A percentile compares a stretch with the other conserved stretches of the same genome.
phyloP scores from a whole-genome alignment of 129 eudicot genomes.

The Ambrosia trifida region DNA sequence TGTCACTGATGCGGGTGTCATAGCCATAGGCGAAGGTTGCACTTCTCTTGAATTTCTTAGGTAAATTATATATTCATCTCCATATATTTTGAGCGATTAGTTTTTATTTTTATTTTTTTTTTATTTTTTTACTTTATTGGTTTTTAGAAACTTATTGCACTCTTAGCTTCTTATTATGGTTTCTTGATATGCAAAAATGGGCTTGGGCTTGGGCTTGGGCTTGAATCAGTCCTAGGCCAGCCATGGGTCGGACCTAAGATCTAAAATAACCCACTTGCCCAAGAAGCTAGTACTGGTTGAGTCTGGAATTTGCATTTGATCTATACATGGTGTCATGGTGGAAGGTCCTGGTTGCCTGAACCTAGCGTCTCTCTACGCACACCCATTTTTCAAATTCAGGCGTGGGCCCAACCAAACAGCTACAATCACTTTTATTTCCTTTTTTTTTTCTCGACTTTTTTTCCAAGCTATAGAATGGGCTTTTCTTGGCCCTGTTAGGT shows the following conservation, averaged over 20 bases:
- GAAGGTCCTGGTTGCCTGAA: background rate
- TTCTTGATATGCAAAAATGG: background rate
- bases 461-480: background rate
- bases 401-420: background rate
- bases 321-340: background rate
- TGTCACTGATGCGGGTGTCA: constrained; percentile 76
- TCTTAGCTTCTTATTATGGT: background rate
- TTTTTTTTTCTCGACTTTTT: background rate
- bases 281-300: background rate
- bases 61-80: constrained; percentile 33
- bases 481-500: background rate
- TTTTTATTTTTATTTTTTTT: background rate
- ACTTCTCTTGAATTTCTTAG: constrained; percentile 83
- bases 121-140: background rate
- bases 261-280: background rate
- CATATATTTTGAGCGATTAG: constrained; percentile 2
- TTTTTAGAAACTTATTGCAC: background rate
- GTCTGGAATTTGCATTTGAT: background rate
- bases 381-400: background rate
- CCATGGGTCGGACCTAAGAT: background rate
- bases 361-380: background rate
- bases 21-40: constrained; percentile 81
- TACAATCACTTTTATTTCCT: background rate
- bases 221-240: background rate
- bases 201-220: background rate